Evolutionary conservation across 2,329 filamentous ascomycete genomes (phyloP).

Genomic region (Dryadomyces sulphureus): DNA sequence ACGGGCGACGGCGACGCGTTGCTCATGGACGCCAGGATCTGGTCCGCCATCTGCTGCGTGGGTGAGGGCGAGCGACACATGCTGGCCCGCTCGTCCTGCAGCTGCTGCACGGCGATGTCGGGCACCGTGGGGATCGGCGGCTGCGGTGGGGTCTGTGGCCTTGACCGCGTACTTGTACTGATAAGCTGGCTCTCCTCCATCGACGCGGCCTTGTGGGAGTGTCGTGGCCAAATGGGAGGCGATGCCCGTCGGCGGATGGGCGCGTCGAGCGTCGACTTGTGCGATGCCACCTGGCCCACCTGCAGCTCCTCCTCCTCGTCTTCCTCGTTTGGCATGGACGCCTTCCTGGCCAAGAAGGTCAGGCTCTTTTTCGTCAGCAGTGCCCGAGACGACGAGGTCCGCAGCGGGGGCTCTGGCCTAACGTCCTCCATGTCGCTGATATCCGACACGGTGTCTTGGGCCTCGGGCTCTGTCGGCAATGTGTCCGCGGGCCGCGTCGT

Average conservation of each 20-base stretch:
- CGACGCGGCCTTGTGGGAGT: not conserved
- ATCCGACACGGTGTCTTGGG: constrained; percentile 28
- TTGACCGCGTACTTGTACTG: no score
- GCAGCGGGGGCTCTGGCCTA: not conserved
- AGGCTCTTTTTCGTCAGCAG: constrained; percentile 8
- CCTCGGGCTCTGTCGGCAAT: not conserved
- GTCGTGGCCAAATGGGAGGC: not conserved
- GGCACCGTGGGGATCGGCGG: not conserved
- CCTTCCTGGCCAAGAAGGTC: constrained; percentile 6
- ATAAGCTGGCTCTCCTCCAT: no score
- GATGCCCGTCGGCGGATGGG: not conserved
- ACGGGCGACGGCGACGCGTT: constrained; percentile 41
- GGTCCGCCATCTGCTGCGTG: constrained; percentile 36
- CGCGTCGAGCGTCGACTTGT: not conserved
- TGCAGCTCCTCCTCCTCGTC: constrained; percentile 7
- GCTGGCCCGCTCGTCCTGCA: not conserved
- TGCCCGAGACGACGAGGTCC: not conserved
- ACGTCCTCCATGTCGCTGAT: constrained; percentile 27
- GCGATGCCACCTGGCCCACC: not conserved
- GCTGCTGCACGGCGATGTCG: not conserved
- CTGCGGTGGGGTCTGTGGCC: not conserved
- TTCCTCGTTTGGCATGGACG: constrained; percentile 8
- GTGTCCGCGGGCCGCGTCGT: not conserved
- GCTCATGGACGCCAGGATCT: constrained; percentile 40
- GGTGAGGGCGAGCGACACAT: constrained; percentile 13